Evolutionary conservation across 2,329 filamentous ascomycete genomes (phyloP).

Genomic region (Aspergillus hortae): DNA sequence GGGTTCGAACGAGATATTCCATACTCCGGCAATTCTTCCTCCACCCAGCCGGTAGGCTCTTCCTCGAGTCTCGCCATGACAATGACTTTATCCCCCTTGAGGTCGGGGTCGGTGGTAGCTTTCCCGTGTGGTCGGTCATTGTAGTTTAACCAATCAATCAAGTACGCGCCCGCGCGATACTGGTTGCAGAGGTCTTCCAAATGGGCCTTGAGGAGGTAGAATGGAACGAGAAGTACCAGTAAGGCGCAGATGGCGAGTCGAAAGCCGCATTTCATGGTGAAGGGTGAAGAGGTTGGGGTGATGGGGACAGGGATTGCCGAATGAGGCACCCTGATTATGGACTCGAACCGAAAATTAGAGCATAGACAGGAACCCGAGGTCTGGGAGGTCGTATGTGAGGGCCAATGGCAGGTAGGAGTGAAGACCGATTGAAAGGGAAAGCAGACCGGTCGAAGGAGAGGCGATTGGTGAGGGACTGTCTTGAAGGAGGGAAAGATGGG

Average conservation of each 20-base stretch:
- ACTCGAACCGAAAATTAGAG: background rate
- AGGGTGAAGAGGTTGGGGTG: background rate
- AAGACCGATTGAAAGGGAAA: background rate
- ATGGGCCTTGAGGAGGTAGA: constrained; percentile 31
- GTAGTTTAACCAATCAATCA: constrained; percentile 28
- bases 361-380: background rate
- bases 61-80: constrained; percentile 44
- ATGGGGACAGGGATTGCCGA: background rate
- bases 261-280: constrained; percentile 28
- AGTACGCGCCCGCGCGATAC: constrained; percentile 34
- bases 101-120: constrained; percentile 3
- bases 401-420: background rate
- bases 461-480: too few species aligned
- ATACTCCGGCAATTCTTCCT: constrained; percentile 44
- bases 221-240: constrained; percentile 21
- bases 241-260: constrained; percentile 25
- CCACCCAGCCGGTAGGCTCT: constrained; percentile 46
- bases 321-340: background rate
- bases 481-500: background rate
- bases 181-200: constrained; percentile 33
- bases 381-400: background rate
- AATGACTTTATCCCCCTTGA: constrained; percentile 36
- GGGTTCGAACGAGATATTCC: background rate
- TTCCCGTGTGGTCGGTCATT: constrained; percentile 8
- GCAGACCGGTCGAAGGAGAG: background rate